phyloP scores from a whole-genome alignment of 1,284 basidiomycete genomes.

The Sanghuangporus weigelae region DNA sequence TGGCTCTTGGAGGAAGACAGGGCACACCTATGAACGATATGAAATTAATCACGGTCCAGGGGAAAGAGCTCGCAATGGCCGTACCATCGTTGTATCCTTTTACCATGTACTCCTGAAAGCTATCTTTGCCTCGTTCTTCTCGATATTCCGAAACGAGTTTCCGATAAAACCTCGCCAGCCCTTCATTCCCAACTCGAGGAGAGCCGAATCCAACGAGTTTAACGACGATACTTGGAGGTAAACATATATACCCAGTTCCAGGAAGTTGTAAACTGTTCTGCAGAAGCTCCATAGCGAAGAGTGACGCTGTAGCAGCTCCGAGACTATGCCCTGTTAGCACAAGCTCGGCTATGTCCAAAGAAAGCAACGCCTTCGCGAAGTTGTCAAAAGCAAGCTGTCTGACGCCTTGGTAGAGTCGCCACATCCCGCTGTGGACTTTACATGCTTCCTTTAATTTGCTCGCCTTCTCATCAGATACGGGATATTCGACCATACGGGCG shows the following conservation, averaged over 20 bases:
- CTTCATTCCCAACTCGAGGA: slow-evolving; percentile 42
- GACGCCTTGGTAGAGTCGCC: slow-evolving; percentile 43
- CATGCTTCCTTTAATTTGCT: background rate
- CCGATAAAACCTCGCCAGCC: slow-evolving; percentile 38
- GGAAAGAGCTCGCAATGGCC: slow-evolving; percentile 15
- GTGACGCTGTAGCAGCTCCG: slow-evolving; percentile 43
- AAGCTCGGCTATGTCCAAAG: slow-evolving; percentile 34
- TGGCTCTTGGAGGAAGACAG: slow-evolving; percentile 39
- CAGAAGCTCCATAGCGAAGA: slow-evolving; percentile 44
- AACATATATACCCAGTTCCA: slow-evolving; percentile 20
- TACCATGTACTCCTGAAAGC: slow-evolving; percentile 42
- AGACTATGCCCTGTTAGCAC: slow-evolving; percentile 48
- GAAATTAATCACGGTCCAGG: background rate
- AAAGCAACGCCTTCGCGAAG: slow-evolving; percentile 27
- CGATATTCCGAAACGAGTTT: slow-evolving; percentile 32
- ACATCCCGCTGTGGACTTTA: slow-evolving; percentile 47
- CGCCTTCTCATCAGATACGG: background rate
- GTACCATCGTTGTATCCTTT: slow-evolving; percentile 53
- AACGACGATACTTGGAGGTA: slow-evolving; percentile 21
- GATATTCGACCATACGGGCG: slow-evolving; percentile 7
- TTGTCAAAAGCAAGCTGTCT: slow-evolving; percentile 28
- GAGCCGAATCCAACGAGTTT: slow-evolving; percentile 45
- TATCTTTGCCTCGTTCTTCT: slow-evolving; percentile 30
- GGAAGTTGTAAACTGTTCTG: slow-evolving; percentile 22
- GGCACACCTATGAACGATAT: slow-evolving; percentile 40